A percentile compares a stretch with the other conserved stretches of the same genome.
These are phyloP conservation scores for Orobanche coerulescens DNA, from an alignment of 257 asterid species.

Conservation along the genomic window DNA sequence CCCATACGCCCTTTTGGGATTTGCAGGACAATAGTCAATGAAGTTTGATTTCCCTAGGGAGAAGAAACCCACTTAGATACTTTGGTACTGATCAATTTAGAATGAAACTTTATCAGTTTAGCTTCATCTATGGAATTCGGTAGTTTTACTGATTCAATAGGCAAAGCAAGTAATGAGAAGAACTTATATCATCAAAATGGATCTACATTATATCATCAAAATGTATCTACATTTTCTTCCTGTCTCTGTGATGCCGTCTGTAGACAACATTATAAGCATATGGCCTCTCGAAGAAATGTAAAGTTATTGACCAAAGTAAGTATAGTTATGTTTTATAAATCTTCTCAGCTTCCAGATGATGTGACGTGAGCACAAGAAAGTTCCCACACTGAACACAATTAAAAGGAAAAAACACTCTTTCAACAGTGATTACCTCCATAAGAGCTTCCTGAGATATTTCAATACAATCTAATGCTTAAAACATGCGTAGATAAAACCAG, in stretches of 20 bases:
- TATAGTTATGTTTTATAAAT: too few relatives aligned
- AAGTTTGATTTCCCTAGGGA: too few relatives aligned
- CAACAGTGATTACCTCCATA: not conserved
- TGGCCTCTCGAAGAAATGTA: not conserved
- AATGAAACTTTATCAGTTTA: not conserved
- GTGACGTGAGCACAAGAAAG: not conserved
- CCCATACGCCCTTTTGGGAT: not conserved
- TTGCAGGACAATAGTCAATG: not conserved
- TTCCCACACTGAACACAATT: not conserved
- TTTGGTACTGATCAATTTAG: not conserved
- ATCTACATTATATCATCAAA: too few relatives aligned
- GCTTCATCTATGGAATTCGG: not conserved
- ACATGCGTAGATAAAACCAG: not conserved
- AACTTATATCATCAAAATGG: too few relatives aligned
- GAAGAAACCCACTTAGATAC: too few relatives aligned
- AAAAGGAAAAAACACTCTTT: slow-evolving; percentile 1
- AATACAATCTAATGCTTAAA: slow-evolving; percentile 15
- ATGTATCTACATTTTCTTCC: too few relatives aligned
- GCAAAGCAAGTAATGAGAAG: too few relatives aligned
- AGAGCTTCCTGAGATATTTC: slow-evolving; percentile 4
- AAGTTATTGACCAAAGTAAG: not conserved
- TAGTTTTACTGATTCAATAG: too few relatives aligned
- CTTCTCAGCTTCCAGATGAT: not conserved
- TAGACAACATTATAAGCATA: not conserved
- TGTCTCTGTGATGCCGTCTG: too few relatives aligned